phyloP scores from a whole-genome alignment of 495 filamentous ascomycete genomes.

The Tuber aestivum region DNA sequence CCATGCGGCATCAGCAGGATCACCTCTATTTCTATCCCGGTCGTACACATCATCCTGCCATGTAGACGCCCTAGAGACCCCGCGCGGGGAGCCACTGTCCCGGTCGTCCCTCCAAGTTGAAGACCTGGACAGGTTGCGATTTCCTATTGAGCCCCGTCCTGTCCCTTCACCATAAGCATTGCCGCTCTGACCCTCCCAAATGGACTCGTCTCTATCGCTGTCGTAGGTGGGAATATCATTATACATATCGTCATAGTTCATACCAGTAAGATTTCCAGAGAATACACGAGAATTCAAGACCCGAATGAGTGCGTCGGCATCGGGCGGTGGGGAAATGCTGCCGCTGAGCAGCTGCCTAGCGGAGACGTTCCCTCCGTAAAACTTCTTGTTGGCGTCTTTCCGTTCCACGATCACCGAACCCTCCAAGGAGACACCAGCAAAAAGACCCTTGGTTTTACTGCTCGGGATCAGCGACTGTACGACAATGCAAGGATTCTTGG shows the following conservation, averaged over 20 bases:
- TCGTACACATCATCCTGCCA: slow-evolving; percentile 92
- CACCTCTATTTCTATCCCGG: slow-evolving; percentile 42
- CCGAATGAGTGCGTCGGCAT: slow-evolving; percentile 73
- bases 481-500: slow-evolving; percentile 3
- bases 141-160: slow-evolving; percentile 55
- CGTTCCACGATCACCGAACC: slow-evolving; percentile 86
- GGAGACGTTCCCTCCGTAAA: slow-evolving; percentile 76
- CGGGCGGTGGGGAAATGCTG: slow-evolving; percentile 67
- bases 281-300: slow-evolving; percentile 82
- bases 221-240: slow-evolving; percentile 94
- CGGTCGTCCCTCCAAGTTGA: slow-evolving; percentile 20
- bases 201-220: slow-evolving; percentile 75
- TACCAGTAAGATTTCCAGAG: slow-evolving; percentile 36
- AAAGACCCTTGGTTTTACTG: slow-evolving; percentile 92
- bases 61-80: slow-evolving; percentile 45
- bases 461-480: slow-evolving; percentile 15
- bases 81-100: background rate
- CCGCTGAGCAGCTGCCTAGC: slow-evolving; percentile 79
- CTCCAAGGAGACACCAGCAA: slow-evolving; percentile 91
- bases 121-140: slow-evolving; percentile 25
- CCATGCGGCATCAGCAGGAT: slow-evolving; percentile 23
- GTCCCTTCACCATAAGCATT: slow-evolving; percentile 70
- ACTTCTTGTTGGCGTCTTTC: slow-evolving; percentile 91
- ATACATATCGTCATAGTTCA: slow-evolving; percentile 66
- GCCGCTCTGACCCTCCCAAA: slow-evolving; percentile 82